phyloP scores from a whole-genome alignment of 768 basidiomycete species.

The Xerocomus spinulosus region DNA sequence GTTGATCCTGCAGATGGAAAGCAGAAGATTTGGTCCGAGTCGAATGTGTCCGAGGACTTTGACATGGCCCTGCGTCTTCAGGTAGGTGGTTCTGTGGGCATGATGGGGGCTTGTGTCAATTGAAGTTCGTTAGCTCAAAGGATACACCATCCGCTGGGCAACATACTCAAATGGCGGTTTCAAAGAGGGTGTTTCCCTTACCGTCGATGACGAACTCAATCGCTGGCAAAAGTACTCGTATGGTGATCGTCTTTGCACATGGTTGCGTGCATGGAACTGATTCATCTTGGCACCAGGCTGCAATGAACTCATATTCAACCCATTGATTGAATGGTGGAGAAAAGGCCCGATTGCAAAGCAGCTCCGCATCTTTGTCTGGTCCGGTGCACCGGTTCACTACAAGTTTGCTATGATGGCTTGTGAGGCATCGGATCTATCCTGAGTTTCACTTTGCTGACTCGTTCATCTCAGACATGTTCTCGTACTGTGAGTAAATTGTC shows the following conservation, averaged over 20 bases:
- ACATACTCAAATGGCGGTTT: conserved; percentile 84
- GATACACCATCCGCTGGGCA: conserved; percentile 50
- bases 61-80: conserved; percentile 61
- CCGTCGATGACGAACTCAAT: conserved; percentile 87
- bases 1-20: conserved; percentile 48
- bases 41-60: conserved; percentile 67
- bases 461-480: conserved; percentile 41
- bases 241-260: conserved; percentile 39
- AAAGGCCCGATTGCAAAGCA: conserved; percentile 81
- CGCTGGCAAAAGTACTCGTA: conserved; percentile 90
- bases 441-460: neutral
- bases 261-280: conserved; percentile 27
- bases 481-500: conserved; percentile 39
- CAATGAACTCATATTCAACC: conserved; percentile 76
- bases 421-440: conserved; percentile 16
- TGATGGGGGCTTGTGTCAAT: conserved; percentile 55
- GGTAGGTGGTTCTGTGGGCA: conserved; percentile 17
- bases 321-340: conserved; percentile 71
- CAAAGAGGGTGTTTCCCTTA: conserved; percentile 89
- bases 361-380: conserved; percentile 74
- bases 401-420: conserved; percentile 64
- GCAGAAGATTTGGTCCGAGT: conserved; percentile 72
- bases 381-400: conserved; percentile 71
- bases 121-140: conserved; percentile 26
- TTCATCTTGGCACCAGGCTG: conserved; percentile 11